A percentile compares a stretch with the other conserved stretches of the same genome.
Evolutionary conservation across 192 early-diverging fungal genomes (phyloP).

Genomic region (Obelidium mucronatum): DNA sequence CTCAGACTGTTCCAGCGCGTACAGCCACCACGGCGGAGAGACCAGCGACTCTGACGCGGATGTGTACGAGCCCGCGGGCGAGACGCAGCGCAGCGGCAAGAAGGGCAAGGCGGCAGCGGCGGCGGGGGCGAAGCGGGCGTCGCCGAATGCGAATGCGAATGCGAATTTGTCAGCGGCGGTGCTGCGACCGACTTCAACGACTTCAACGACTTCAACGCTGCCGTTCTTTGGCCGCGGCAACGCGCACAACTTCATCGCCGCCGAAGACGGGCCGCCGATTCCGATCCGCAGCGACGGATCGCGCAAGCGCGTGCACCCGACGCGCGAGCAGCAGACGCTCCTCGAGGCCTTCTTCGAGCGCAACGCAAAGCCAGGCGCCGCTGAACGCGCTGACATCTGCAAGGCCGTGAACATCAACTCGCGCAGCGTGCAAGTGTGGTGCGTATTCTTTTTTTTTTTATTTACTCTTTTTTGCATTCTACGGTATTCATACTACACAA

Average conservation of each 20-base stretch:
- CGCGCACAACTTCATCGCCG: neutral
- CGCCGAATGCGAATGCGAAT: too few species aligned
- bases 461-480: neutral
- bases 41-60: too few species aligned
- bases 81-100: too few species aligned
- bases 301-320: conserved; percentile 31
- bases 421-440: conserved; percentile 19
- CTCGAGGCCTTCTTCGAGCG: conserved; percentile 27
- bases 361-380: conserved; percentile 16
- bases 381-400: conserved; percentile 21
- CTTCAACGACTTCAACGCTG: too few species aligned
- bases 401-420: conserved; percentile 26
- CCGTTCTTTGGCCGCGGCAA: neutral
- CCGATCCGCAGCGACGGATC: conserved; percentile 2
- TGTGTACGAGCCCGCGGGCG: too few species aligned
- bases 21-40: too few species aligned
- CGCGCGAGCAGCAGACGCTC: conserved; percentile 18
- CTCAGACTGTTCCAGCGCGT: too few species aligned
- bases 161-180: too few species aligned
- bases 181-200: too few species aligned
- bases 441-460: neutral
- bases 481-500: conserved; percentile 60
- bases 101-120: too few species aligned
- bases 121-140: too few species aligned
- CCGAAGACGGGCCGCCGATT: conserved; percentile 7